Percentiles rank a stretch among this genome's conserved stretches.
Conservation (phyloP, 345 rosid genomes). For the Ceriops decandra region DNA sequence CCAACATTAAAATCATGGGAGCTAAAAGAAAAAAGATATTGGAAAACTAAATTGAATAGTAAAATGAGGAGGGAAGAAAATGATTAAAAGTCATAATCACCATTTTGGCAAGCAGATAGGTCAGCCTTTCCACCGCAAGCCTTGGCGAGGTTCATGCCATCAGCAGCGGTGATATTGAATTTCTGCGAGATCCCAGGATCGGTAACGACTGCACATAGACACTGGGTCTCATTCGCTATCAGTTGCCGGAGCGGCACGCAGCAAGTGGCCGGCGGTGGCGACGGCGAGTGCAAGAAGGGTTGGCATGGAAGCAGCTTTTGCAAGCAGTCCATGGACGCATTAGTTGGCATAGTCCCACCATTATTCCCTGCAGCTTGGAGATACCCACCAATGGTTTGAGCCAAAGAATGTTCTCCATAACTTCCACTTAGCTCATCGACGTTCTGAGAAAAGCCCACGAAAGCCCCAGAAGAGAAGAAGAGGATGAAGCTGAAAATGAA, state of each 20-base stretch:
- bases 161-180: conserved; percentile 38
- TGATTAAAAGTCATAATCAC: conserved; percentile 6
- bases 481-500: neutral
- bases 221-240: conserved; percentile 24
- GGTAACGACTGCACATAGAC: conserved; percentile 44
- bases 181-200: conserved; percentile 25
- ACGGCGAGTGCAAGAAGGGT: conserved; percentile 15
- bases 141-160: conserved; percentile 45
- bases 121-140: conserved; percentile 47
- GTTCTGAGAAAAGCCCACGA: neutral
- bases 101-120: conserved; percentile 35
- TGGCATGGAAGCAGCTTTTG: conserved; percentile 46
- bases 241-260: conserved; percentile 46
- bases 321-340: conserved; percentile 27
- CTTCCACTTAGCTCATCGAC: neutral
- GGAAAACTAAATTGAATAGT: too few relatives aligned
- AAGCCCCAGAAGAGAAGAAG: neutral
- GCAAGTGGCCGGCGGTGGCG: conserved; percentile 39
- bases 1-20: too few relatives aligned
- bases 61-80: neutral
- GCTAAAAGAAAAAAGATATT: too few relatives aligned
- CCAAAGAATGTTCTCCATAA: neutral
- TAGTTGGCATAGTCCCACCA: neutral
- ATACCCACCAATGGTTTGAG: neutral
- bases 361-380: neutral